Evolutionary conservation across 306 rosid species (phyloP).

Genomic region (Spatholobus suberectus): DNA sequence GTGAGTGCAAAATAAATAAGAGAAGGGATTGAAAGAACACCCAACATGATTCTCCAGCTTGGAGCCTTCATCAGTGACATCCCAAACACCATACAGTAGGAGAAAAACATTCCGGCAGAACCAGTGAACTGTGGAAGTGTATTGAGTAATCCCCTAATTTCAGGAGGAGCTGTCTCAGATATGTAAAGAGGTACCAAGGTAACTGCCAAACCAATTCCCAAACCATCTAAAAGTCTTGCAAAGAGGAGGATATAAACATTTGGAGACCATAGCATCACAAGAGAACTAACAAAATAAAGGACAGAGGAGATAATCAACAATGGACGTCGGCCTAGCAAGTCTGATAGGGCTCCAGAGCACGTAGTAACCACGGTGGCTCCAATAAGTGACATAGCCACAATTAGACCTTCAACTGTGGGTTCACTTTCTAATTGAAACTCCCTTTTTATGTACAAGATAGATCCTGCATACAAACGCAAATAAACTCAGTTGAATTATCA

Average conservation of each 20-base stretch:
- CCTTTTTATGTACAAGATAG: constrained; percentile 87
- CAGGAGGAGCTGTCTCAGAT: constrained; percentile 97
- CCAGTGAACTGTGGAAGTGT: constrained; percentile 96
- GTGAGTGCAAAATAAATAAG: constrained; percentile 68
- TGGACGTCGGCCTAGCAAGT: constrained; percentile 88
- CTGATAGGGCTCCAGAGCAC: constrained; percentile 86
- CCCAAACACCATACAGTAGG: constrained; percentile 95
- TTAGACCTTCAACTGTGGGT: constrained; percentile 88
- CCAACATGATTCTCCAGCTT: constrained; percentile 94
- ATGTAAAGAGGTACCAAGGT: constrained; percentile 90
- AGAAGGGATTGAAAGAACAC: constrained; percentile 86
- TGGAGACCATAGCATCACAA: constrained; percentile 96
- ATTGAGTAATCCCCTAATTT: constrained; percentile 86
- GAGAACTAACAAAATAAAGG: constrained; percentile 79
- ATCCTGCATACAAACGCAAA: constrained; percentile 54
- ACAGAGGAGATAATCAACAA: constrained; percentile 79
- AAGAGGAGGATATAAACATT: constrained; percentile 83
- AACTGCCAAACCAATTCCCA: constrained; percentile 87
- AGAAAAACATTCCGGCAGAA: constrained; percentile 90
- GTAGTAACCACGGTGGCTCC: constrained; percentile 91
- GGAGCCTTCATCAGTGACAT: constrained; percentile 76
- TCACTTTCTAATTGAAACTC: constrained; percentile 75
- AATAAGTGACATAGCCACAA: constrained; percentile 92
- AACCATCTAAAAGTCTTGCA: constrained; percentile 91
- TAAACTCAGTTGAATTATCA: not conserved